Evolutionary conservation across 768 basidiomycete genomes (phyloP).

Genomic region (Psilocybe cubensis): DNA sequence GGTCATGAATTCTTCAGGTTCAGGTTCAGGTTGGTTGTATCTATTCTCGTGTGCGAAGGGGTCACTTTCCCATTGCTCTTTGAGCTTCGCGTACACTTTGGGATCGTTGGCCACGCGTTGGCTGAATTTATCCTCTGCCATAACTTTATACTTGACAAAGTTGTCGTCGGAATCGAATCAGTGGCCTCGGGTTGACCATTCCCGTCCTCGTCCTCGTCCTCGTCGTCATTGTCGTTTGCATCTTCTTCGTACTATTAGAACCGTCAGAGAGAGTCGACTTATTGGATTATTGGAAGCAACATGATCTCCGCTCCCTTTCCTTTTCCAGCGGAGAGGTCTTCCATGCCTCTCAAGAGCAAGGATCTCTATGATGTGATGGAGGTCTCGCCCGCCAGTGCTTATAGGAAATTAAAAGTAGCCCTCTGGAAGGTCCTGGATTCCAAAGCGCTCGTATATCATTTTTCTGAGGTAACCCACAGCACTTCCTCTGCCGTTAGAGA

Average conservation of each 20-base stretch:
- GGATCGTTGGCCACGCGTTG: constrained; percentile 24
- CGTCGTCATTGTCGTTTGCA: too few relatives aligned
- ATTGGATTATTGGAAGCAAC: not conserved
- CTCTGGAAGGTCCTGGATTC: constrained; percentile 36
- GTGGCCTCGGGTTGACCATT: too few relatives aligned
- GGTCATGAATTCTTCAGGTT: constrained; percentile 25
- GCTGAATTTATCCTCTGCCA: constrained; percentile 24
- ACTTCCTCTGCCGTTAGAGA: constrained; percentile 21
- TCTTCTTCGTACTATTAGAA: too few relatives aligned
- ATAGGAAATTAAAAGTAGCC: constrained; percentile 47
- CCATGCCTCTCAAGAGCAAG: constrained; percentile 28
- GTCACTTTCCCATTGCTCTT: constrained; percentile 28
- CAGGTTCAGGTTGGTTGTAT: too few relatives aligned
- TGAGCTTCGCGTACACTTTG: constrained; percentile 23
- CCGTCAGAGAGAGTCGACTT: constrained; percentile 1
- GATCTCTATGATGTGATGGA: constrained; percentile 44
- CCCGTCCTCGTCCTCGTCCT: too few relatives aligned
- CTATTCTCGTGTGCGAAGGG: not conserved
- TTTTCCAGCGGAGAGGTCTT: constrained; percentile 7
- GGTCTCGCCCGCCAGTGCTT: constrained; percentile 39
- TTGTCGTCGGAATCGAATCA: constrained; percentile 30
- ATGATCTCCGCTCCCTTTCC: not conserved
- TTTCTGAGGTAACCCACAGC: constrained; percentile 25
- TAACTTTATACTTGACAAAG: constrained; percentile 26
- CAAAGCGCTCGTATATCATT: constrained; percentile 33